Conservation (phyloP, 352 stramenopile species). For the Aphanomyces invadans region DNA sequence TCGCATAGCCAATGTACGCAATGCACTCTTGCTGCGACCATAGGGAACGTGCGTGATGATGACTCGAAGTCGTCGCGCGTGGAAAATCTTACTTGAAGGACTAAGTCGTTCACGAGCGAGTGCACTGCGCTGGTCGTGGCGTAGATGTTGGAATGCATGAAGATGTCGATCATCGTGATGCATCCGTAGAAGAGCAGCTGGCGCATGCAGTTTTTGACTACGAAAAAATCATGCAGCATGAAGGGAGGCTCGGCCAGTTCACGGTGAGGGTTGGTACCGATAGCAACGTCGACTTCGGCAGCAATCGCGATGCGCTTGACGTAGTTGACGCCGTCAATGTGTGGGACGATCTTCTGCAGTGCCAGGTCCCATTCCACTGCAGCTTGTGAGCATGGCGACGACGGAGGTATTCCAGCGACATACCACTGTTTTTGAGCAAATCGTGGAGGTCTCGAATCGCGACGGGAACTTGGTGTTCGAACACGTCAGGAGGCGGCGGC, state of each 20-base stretch:
- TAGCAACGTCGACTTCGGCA: slow-evolving; percentile 78
- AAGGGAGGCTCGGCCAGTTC: too few relatives aligned
- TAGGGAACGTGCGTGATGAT: slow-evolving; percentile 9
- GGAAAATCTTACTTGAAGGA: slow-evolving; percentile 39
- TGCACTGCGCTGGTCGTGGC: slow-evolving; percentile 56
- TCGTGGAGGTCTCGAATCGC: slow-evolving; percentile 60
- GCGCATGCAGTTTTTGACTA: slow-evolving; percentile 77
- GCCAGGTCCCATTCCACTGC: slow-evolving; percentile 81
- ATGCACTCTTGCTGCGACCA: slow-evolving; percentile 50
- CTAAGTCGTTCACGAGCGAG: slow-evolving; percentile 43
- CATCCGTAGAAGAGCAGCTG: slow-evolving; percentile 86
- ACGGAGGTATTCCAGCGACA: neutral
- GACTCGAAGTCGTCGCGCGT: neutral
- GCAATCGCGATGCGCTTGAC: slow-evolving; percentile 85
- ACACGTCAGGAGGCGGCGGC: slow-evolving; percentile 53
- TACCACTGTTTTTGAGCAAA: slow-evolving; percentile 70
- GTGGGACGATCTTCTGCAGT: slow-evolving; percentile 83
- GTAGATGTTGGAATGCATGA: slow-evolving; percentile 88
- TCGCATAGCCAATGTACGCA: slow-evolving; percentile 70
- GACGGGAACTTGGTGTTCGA: slow-evolving; percentile 82
- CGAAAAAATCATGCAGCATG: neutral
- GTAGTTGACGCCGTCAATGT: slow-evolving; percentile 87
- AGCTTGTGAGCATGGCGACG: neutral
- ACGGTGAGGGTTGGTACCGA: slow-evolving; percentile 33
- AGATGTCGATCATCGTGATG: slow-evolving; percentile 87